Conservation (phyloP, 192 early-diverging fungal genomes). For the Podila epigama region DNA sequence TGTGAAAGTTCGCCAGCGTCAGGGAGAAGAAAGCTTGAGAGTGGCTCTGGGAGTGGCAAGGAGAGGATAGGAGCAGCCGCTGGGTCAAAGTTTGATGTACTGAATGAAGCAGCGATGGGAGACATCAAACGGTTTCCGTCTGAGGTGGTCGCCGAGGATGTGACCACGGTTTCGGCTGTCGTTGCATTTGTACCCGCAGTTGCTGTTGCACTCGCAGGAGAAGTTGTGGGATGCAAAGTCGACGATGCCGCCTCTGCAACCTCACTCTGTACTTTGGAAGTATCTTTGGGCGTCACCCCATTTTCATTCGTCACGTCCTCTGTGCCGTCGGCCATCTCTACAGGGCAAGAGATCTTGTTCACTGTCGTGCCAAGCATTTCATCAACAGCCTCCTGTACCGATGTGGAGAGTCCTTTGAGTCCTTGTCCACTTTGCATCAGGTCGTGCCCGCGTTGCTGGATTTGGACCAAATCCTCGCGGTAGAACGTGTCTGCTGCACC, state of each 20-base stretch:
- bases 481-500: slow-evolving; percentile 42
- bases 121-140: background rate
- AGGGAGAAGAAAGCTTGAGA: slow-evolving; percentile 11
- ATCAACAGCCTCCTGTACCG: background rate
- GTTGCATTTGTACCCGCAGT: too few species aligned
- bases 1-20: slow-evolving; percentile 18
- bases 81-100: background rate
- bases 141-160: background rate
- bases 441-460: slow-evolving; percentile 31
- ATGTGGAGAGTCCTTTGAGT: background rate
- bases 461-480: slow-evolving; percentile 34
- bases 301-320: background rate
- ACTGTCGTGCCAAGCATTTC: background rate
- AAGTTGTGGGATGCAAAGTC: background rate
- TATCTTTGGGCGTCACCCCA: too few species aligned
- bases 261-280: background rate
- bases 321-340: background rate
- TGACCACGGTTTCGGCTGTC: too few species aligned
- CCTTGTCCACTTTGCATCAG: slow-evolving; percentile 5
- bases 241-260: background rate
- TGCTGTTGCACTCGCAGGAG: too few species aligned
- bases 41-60: slow-evolving; percentile 14
- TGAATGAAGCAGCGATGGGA: background rate
- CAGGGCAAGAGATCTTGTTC: background rate
- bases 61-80: slow-evolving; percentile 1